Conservation (phyloP, 139 green algal genomes). For the Closterium sp. region DNA sequence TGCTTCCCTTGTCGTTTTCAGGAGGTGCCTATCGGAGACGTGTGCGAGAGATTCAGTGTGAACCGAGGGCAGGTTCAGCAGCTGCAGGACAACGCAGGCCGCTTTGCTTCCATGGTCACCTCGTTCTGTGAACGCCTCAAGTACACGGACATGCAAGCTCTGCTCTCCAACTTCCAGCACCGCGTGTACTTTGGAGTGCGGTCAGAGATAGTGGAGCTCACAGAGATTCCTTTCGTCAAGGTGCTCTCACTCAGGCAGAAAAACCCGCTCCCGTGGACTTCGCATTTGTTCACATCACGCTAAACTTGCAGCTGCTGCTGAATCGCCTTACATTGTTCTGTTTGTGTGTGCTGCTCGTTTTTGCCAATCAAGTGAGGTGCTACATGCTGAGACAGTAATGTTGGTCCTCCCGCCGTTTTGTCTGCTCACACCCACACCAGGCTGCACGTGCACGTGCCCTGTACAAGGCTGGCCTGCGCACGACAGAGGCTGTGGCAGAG, state of each 20-base stretch:
- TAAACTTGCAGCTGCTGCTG: background rate
- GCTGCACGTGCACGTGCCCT: conserved; percentile 32
- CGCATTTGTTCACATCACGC: too few relatives aligned
- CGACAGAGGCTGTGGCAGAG: conserved; percentile 38
- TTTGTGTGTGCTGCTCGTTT: background rate
- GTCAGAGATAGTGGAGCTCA: conserved; percentile 46
- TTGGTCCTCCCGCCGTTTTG: background rate
- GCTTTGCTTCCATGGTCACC: conserved; percentile 38
- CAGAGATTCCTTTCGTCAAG: conserved; percentile 49
- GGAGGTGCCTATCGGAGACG: conserved; percentile 35
- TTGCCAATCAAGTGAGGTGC: background rate
- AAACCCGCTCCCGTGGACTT: background rate
- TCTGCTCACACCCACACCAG: background rate
- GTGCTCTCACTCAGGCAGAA: background rate
- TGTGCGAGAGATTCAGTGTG: conserved; percentile 29
- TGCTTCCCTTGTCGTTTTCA: too few relatives aligned
- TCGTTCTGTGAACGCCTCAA: conserved; percentile 46
- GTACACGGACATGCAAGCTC: conserved; percentile 39
- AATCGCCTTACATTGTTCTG: background rate
- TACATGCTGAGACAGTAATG: background rate
- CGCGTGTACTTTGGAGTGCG: conserved; percentile 36
- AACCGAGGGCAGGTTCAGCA: conserved; percentile 19
- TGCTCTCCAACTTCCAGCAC: conserved; percentile 43
- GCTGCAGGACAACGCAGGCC: conserved; percentile 37
- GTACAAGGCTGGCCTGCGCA: conserved; percentile 38